Evolutionary conservation across 441 rosid species (phyloP).

Genomic region (Arabidopsis lyrata): DNA sequence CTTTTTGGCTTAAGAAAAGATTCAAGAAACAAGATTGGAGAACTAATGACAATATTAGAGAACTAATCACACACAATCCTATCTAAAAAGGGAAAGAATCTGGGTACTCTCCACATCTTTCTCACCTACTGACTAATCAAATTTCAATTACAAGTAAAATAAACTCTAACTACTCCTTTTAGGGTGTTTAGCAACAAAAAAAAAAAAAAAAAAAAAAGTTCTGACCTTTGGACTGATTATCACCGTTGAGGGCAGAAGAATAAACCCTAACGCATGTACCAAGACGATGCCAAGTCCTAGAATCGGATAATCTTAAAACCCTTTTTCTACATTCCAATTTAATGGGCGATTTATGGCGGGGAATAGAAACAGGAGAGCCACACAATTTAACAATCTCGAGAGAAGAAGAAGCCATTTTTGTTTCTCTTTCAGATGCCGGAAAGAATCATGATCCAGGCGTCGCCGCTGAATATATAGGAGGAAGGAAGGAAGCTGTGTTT

Average conservation of each 20-base stretch:
- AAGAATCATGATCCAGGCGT: conserved; percentile 35
- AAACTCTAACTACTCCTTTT: not conserved
- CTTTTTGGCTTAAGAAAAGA: not conserved
- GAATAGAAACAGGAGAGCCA: conserved; percentile 53
- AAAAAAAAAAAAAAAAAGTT: not conserved
- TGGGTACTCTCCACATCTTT: not conserved
- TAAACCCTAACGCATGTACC: conserved; percentile 48
- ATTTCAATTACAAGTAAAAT: not conserved
- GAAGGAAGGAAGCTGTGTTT: not conserved
- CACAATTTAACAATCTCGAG: conserved; percentile 52
- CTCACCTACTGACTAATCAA: not conserved
- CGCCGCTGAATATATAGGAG: not conserved
- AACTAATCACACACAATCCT: conserved; percentile 11
- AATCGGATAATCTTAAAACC: conserved; percentile 45
- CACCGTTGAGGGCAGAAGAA: conserved; percentile 64
- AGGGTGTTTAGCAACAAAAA: not conserved
- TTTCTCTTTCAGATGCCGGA: conserved; percentile 13
- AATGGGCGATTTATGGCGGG: conserved; percentile 54
- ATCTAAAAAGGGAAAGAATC: not conserved
- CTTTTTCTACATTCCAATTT: conserved; percentile 51
- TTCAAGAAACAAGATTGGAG: not conserved
- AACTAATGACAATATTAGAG: not conserved
- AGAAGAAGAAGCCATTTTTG: conserved; percentile 43
- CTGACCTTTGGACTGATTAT: conserved; percentile 70
- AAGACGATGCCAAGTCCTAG: conserved; percentile 29